Conservation (phyloP, 2,329 filamentous ascomycete species). For the Balansia obtecta region DNA sequence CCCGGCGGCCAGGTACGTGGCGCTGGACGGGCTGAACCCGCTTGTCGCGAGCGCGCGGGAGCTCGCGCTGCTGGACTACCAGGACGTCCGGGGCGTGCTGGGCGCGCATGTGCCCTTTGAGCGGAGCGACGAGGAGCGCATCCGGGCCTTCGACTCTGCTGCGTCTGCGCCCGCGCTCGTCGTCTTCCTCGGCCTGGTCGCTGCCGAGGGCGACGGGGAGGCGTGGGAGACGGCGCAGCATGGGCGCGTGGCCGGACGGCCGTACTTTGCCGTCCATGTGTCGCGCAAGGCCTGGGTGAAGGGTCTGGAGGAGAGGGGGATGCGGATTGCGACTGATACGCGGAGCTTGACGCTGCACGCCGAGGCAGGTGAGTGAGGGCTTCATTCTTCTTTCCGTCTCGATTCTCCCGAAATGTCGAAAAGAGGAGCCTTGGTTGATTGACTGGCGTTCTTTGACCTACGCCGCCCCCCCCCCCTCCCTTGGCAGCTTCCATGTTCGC, state of each 20-base stretch:
- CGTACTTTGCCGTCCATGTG: conserved; percentile 84
- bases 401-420: neutral
- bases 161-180: conserved; percentile 51
- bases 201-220: conserved; percentile 16
- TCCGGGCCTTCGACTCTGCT: conserved; percentile 70
- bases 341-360: conserved; percentile 48
- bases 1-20: conserved; percentile 57
- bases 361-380: conserved; percentile 41
- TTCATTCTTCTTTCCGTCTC: too few relatives aligned
- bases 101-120: conserved; percentile 48
- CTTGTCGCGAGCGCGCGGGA: conserved; percentile 43
- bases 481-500: conserved; percentile 75
- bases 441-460: too few relatives aligned
- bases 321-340: conserved; percentile 55
- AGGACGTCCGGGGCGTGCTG: conserved; percentile 60
- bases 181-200: conserved; percentile 70
- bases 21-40: conserved; percentile 68
- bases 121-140: conserved; percentile 57
- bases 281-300: conserved; percentile 49
- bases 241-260: conserved; percentile 62
- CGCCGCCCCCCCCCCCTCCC: too few relatives aligned
- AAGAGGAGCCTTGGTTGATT: neutral
- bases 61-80: conserved; percentile 55
- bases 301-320: conserved; percentile 38
- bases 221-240: conserved; percentile 24